Evolutionary conservation across 164 flowering plant genomes (phyloP).

Genomic region (Chimonanthus praecox): DNA sequence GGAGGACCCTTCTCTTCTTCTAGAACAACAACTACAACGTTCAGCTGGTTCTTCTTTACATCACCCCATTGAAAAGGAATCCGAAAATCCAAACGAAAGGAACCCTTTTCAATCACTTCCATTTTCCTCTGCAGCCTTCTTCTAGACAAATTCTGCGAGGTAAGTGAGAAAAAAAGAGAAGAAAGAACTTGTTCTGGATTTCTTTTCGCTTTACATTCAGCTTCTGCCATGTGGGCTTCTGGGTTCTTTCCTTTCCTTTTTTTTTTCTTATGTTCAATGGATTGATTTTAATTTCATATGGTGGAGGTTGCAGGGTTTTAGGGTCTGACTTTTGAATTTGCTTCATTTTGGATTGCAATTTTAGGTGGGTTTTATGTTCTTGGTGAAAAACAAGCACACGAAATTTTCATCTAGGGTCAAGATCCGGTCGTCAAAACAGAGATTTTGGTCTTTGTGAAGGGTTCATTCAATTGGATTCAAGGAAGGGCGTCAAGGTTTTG

Average conservation of each 20-base stretch:
- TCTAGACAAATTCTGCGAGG: neutral
- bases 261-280: neutral
- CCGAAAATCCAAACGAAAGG: too few species aligned
- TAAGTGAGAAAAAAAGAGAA: too few species aligned
- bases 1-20: too few species aligned
- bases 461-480: neutral
- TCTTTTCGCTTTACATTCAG: neutral
- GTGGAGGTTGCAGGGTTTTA: neutral
- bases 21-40: too few species aligned
- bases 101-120: neutral
- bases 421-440: too few species aligned
- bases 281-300: neutral
- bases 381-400: neutral
- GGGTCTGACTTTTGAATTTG: neutral
- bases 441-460: neutral
- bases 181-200: neutral
- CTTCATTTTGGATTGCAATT: too few species aligned
- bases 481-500: neutral
- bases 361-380: neutral
- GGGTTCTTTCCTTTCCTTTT: neutral
- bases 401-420: neutral
- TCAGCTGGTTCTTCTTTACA: too few species aligned
- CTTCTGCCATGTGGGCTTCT: neutral
- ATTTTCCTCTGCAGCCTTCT: neutral
- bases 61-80: too few species aligned